Evolutionary conservation across 345 rosid genomes (phyloP).

Genomic region (Eucalyptus marginata): DNA sequence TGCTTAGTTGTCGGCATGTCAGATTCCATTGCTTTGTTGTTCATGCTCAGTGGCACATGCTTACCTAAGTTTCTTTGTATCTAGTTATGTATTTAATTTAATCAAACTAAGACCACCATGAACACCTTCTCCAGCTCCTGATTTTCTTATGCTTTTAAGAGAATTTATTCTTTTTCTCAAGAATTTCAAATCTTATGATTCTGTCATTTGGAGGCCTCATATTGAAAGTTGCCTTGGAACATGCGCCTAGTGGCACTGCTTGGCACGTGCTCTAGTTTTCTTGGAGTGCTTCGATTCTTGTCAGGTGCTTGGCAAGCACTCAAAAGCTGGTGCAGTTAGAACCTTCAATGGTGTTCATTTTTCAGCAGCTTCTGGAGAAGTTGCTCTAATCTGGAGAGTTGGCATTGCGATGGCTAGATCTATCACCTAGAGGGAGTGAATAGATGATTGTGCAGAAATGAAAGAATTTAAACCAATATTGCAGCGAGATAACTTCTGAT

Average conservation of each 20-base stretch:
- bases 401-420: no score
- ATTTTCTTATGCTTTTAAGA: not conserved
- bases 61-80: not conserved
- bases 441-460: no score
- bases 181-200: not conserved
- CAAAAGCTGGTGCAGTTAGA: not conserved
- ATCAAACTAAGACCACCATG: not conserved
- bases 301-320: not conserved
- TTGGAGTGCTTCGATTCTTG: not conserved
- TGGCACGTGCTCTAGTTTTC: not conserved
- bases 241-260: not conserved
- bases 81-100: not conserved
- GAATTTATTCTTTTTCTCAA: not conserved
- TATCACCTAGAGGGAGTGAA: no score
- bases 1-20: not conserved
- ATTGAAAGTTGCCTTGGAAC: not conserved
- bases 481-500: no score
- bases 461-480: no score
- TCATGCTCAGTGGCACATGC: not conserved
- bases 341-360: not conserved
- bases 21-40: not conserved
- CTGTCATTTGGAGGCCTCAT: not conserved
- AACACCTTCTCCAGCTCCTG: not conserved
- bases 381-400: not conserved
- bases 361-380: not conserved